phyloP scores from a whole-genome alignment of 192 early-diverging fungal species.

The Pilobolus umbonatus region DNA sequence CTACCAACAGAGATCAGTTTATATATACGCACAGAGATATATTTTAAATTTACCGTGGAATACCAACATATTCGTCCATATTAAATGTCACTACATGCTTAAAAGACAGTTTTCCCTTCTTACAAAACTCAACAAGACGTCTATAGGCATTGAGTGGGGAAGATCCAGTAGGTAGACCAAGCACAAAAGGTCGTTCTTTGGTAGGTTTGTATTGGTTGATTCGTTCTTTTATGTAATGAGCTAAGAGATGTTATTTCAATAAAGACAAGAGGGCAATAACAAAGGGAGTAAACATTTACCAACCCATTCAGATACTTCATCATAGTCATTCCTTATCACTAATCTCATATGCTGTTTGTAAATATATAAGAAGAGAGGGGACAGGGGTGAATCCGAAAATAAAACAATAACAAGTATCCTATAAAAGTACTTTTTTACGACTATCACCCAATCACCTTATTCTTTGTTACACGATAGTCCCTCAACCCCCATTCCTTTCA shows the following conservation, averaged over 20 bases:
- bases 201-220: slow-evolving; percentile 76
- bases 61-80: slow-evolving; percentile 88
- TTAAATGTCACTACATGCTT: slow-evolving; percentile 82
- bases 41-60: slow-evolving; percentile 58
- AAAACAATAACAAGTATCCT: too few species aligned
- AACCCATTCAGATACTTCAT: slow-evolving; percentile 15
- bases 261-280: not conserved
- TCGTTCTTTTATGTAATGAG: slow-evolving; percentile 76
- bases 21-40: not conserved
- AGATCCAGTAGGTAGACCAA: slow-evolving; percentile 82
- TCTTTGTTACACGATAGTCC: too few species aligned
- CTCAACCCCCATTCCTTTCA: too few species aligned
- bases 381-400: not conserved
- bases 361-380: not conserved
- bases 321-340: slow-evolving; percentile 18
- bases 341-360: slow-evolving; percentile 9
- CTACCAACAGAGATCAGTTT: slow-evolving; percentile 41
- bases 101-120: slow-evolving; percentile 67
- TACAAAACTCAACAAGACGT: slow-evolving; percentile 64
- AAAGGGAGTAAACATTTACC: not conserved
- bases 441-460: too few species aligned
- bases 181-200: slow-evolving; percentile 73
- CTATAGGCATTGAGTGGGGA: slow-evolving; percentile 78
- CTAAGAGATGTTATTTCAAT: slow-evolving; percentile 21
- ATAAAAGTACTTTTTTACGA: too few species aligned